Conservation (phyloP, 192 early-diverging fungal species). For the Coemansia asiatica region DNA sequence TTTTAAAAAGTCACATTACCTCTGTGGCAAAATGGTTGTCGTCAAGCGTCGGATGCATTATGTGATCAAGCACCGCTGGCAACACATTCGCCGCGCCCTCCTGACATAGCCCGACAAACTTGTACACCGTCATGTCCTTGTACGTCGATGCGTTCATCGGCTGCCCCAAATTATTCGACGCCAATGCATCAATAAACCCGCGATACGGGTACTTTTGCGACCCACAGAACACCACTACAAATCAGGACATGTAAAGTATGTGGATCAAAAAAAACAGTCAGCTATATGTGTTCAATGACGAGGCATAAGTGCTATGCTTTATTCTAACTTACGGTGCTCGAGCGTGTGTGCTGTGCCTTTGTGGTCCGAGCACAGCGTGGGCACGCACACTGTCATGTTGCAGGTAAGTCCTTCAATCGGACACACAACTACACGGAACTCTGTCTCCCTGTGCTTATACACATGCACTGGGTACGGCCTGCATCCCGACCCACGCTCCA, state of each 20-base stretch:
- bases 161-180: slow-evolving; percentile 70
- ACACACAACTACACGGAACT: slow-evolving; percentile 67
- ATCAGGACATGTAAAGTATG: background rate
- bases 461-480: slow-evolving; percentile 47
- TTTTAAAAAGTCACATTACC: slow-evolving; percentile 51
- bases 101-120: slow-evolving; percentile 64
- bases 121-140: slow-evolving; percentile 69
- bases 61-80: slow-evolving; percentile 79
- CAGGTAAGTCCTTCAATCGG: slow-evolving; percentile 68
- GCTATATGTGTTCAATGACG: too few relatives aligned
- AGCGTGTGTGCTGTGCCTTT: slow-evolving; percentile 81
- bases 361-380: slow-evolving; percentile 69
- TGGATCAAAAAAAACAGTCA: background rate
- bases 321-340: slow-evolving; percentile 60
- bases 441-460: slow-evolving; percentile 55
- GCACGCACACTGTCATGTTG: slow-evolving; percentile 66
- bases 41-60: slow-evolving; percentile 71
- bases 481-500: slow-evolving; percentile 24
- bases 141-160: slow-evolving; percentile 71
- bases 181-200: slow-evolving; percentile 74
- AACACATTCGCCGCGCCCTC: slow-evolving; percentile 74
- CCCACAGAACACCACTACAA: slow-evolving; percentile 80
- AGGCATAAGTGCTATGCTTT: background rate
- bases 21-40: slow-evolving; percentile 78
- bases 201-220: slow-evolving; percentile 66